These are phyloP conservation scores for Teratosphaeria destructans DNA, from an alignment of 2,329 filamentous ascomycete genomes.

Conservation along the genomic window DNA sequence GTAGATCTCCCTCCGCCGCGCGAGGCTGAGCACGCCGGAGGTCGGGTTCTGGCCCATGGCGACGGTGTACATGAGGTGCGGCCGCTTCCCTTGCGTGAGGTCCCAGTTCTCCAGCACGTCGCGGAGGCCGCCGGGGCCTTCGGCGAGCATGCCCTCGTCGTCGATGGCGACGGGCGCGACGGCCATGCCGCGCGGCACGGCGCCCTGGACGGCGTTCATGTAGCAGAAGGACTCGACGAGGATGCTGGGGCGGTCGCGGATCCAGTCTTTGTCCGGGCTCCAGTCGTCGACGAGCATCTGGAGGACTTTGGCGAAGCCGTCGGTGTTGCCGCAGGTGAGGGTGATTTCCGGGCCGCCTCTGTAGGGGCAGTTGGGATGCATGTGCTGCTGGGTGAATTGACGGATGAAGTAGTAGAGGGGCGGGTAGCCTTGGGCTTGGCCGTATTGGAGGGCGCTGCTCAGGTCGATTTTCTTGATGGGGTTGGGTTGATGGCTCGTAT, in stretches of 20 bases:
- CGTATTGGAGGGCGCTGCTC: constrained; percentile 75
- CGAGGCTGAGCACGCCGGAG: constrained; percentile 60
- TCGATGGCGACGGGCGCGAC: constrained; percentile 67
- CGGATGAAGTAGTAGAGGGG: constrained; percentile 67
- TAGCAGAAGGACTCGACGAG: constrained; percentile 75
- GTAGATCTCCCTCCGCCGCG: constrained; percentile 70
- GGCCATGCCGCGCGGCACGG: constrained; percentile 58
- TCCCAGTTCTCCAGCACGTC: constrained; percentile 82
- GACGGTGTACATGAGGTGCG: constrained; percentile 81
- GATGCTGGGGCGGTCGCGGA: constrained; percentile 62
- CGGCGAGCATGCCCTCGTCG: constrained; percentile 64
- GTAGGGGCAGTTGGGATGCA: constrained; percentile 78
- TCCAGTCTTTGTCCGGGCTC: constrained; percentile 56
- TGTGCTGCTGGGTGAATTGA: constrained; percentile 62
- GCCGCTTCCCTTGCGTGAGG: constrained; percentile 57
- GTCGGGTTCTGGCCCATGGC: constrained; percentile 91
- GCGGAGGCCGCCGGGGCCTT: constrained; percentile 61
- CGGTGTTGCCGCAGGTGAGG: constrained; percentile 71
- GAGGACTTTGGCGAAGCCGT: constrained; percentile 71
- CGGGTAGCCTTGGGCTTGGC: constrained; percentile 70
- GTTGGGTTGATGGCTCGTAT: constrained; percentile 49
- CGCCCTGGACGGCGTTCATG: constrained; percentile 61
- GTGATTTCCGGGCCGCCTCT: constrained; percentile 64
- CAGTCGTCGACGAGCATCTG: constrained; percentile 68
- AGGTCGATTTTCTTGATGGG: constrained; percentile 65